Conservation (phyloP, 331 rosid genomes). For the Ulmus americana region DNA sequence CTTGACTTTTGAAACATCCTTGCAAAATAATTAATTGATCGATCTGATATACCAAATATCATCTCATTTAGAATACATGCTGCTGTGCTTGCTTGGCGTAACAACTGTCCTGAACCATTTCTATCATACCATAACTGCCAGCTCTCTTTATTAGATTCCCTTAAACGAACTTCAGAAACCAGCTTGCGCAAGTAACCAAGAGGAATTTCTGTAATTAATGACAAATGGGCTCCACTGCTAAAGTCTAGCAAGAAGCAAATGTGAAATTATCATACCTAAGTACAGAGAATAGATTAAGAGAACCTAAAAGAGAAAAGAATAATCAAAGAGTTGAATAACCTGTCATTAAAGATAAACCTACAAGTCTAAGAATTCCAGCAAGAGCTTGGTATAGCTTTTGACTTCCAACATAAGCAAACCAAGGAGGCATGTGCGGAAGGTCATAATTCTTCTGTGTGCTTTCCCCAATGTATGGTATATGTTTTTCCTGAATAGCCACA, state of each 20-base stretch:
- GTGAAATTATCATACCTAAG: slow-evolving; percentile 23
- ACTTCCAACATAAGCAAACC: slow-evolving; percentile 72
- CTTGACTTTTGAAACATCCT: slow-evolving; percentile 51
- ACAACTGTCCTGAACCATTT: slow-evolving; percentile 75
- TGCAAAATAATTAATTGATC: slow-evolving; percentile 41
- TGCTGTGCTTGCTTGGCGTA: slow-evolving; percentile 91
- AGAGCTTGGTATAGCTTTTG: slow-evolving; percentile 63
- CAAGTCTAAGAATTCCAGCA: slow-evolving; percentile 78
- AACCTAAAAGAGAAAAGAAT: slow-evolving; percentile 13
- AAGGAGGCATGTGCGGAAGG: slow-evolving; percentile 94
- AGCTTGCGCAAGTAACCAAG: slow-evolving; percentile 68
- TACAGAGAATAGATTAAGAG: slow-evolving; percentile 17
- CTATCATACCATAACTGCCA: slow-evolving; percentile 89
- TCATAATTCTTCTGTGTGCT: slow-evolving; percentile 34
- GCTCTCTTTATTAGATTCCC: slow-evolving; percentile 60
- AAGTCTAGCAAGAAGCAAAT: slow-evolving; percentile 45
- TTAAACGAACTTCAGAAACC: slow-evolving; percentile 67
- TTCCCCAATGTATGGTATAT: slow-evolving; percentile 25
- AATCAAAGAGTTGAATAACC: slow-evolving; percentile 43
- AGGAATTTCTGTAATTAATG: slow-evolving; percentile 55
- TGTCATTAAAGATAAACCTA: slow-evolving; percentile 66
- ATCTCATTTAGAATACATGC: slow-evolving; percentile 90
- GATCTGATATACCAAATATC: slow-evolving; percentile 79
- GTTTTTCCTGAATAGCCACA: slow-evolving; percentile 40
- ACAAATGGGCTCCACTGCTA: slow-evolving; percentile 54